phyloP scores from a whole-genome alignment of 177 flowering plant species.

The Vitis hybrid region DNA sequence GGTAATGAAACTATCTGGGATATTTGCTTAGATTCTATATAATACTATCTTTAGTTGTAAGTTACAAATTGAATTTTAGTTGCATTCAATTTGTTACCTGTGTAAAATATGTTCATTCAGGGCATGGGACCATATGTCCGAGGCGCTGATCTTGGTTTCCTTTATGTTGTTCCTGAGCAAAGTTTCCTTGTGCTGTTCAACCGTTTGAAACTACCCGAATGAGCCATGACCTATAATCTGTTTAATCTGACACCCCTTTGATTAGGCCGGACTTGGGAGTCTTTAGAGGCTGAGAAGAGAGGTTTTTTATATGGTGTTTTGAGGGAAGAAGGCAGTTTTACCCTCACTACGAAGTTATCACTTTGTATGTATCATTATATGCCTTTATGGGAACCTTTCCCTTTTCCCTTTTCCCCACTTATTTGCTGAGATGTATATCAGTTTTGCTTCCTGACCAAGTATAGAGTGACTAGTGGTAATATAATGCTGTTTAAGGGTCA shows the following conservation, averaged over 20 bases:
- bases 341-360: background rate
- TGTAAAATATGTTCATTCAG: slow-evolving; percentile 18
- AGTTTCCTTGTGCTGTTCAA: slow-evolving; percentile 91
- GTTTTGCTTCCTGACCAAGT: slow-evolving; percentile 14
- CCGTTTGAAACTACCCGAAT: slow-evolving; percentile 85
- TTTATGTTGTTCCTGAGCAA: slow-evolving; percentile 74
- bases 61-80: no score
- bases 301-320: background rate
- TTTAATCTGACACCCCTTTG: background rate
- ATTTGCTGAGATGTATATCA: slow-evolving; percentile 10
- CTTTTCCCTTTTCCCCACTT: background rate
- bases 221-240: slow-evolving; percentile 15
- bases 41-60: no score
- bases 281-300: slow-evolving; percentile 2
- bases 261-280: background rate
- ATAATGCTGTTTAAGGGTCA: no score
- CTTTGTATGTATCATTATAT: background rate
- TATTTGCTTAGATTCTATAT: background rate
- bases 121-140: slow-evolving; percentile 77
- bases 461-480: background rate
- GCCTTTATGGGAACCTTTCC: background rate
- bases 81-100: background rate
- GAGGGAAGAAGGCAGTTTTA: background rate
- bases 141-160: slow-evolving; percentile 95
- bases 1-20: slow-evolving; percentile 41